Percentiles rank a stretch among this genome's conserved stretches.
Evolutionary conservation across 257 asterid genomes (phyloP).

Genomic region (Parsonsia alboflavescens): DNA sequence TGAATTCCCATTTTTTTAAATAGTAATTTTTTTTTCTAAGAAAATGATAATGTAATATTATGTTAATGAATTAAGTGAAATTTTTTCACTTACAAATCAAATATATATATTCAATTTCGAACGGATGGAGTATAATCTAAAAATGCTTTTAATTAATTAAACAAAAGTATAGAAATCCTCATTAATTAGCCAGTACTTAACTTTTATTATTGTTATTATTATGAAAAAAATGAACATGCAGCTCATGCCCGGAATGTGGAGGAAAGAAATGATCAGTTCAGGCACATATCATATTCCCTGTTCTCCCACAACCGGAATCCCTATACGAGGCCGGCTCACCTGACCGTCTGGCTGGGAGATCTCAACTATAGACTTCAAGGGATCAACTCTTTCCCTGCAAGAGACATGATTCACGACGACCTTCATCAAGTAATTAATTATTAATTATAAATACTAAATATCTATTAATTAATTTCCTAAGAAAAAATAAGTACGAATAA

Average conservation of each 20-base stretch:
- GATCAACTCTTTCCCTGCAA: slow-evolving; percentile 45
- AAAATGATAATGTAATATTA: too few relatives aligned
- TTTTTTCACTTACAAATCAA: too few relatives aligned
- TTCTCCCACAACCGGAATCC: slow-evolving; percentile 50
- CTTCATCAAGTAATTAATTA: slow-evolving; percentile 44
- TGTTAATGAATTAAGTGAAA: too few relatives aligned
- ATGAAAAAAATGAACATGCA: slow-evolving; percentile 23
- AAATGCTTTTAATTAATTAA: not conserved
- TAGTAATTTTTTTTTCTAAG: too few relatives aligned
- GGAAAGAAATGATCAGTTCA: slow-evolving; percentile 50
- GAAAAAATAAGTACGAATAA: too few relatives aligned
- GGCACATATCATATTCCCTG: slow-evolving; percentile 47
- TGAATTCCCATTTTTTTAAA: too few relatives aligned
- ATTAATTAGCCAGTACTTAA: not conserved
- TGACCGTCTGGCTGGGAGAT: slow-evolving; percentile 73
- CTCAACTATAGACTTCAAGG: slow-evolving; percentile 64
- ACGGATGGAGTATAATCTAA: too few relatives aligned
- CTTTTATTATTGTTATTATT: too few relatives aligned
- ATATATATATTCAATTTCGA: too few relatives aligned
- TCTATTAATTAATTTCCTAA: too few relatives aligned
- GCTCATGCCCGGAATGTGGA: slow-evolving; percentile 66
- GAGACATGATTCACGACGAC: slow-evolving; percentile 44
- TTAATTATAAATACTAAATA: too few relatives aligned
- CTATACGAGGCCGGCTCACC: slow-evolving; percentile 35
- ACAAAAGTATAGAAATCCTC: not conserved